These are phyloP conservation scores for Selaginella tamariscina DNA, from an alignment of 75 land plant species.

Conservation along the genomic window DNA sequence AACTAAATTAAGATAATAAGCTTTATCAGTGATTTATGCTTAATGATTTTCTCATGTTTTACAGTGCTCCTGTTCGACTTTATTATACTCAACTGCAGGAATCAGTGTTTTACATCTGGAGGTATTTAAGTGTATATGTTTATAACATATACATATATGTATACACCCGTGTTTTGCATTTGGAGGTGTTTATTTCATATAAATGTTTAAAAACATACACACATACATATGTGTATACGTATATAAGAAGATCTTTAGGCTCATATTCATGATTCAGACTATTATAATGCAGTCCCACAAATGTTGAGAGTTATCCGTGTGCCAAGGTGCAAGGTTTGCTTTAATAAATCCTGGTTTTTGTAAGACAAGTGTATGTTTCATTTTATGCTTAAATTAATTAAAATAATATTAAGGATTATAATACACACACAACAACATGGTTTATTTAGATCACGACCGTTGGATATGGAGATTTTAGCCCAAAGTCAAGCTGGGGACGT, in stretches of 20 bases:
- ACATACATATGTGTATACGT: too few relatives aligned
- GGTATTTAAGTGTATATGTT: constrained; percentile 24
- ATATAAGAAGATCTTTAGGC: too few relatives aligned
- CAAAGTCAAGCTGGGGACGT: constrained; percentile 36
- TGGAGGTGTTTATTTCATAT: not conserved
- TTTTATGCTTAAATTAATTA: not conserved
- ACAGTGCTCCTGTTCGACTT: constrained; percentile 38
- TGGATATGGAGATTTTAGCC: constrained; percentile 36
- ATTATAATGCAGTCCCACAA: not conserved
- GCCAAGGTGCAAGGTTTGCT: constrained; percentile 1
- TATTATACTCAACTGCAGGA: constrained; percentile 35
- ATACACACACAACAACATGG: constrained; percentile 21
- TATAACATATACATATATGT: too few relatives aligned
- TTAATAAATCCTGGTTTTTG: too few relatives aligned
- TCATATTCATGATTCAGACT: not conserved
- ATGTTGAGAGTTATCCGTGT: not conserved
- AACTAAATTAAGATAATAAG: not conserved
- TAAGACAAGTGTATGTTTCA: too few relatives aligned
- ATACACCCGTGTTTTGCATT: too few relatives aligned
- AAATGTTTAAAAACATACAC: not conserved
- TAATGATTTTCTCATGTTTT: constrained; percentile 2
- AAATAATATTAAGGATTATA: not conserved
- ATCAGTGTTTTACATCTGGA: constrained; percentile 22
- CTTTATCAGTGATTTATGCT: not conserved
- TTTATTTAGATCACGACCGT: constrained; percentile 38